Evolutionary conservation across 352 stramenopile species (phyloP).

Genomic region (Pythium vanterpoolii): DNA sequence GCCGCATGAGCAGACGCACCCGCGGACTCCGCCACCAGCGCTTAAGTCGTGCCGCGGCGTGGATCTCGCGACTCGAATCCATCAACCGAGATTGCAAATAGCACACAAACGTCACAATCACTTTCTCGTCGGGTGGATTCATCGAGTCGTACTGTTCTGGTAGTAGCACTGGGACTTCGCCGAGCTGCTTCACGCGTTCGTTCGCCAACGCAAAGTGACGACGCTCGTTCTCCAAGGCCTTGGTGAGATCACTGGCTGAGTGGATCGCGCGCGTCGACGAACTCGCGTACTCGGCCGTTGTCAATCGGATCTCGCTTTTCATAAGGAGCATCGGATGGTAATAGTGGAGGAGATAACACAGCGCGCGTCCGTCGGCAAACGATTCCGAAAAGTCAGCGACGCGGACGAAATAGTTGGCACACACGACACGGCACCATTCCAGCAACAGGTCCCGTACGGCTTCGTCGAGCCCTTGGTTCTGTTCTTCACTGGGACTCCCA

Average conservation of each 20-base stretch:
- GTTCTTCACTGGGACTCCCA: slow-evolving; percentile 30
- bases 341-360: slow-evolving; percentile 95
- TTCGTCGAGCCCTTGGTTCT: slow-evolving; percentile 33
- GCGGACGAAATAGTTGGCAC: slow-evolving; percentile 83
- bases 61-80: slow-evolving; percentile 92
- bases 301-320: slow-evolving; percentile 56
- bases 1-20: slow-evolving; percentile 48
- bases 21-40: slow-evolving; percentile 64
- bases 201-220: slow-evolving; percentile 89
- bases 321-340: slow-evolving; percentile 92
- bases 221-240: slow-evolving; percentile 60
- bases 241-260: slow-evolving; percentile 13
- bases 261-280: slow-evolving; percentile 26
- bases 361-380: slow-evolving; percentile 90
- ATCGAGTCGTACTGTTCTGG: slow-evolving; percentile 85
- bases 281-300: slow-evolving; percentile 30
- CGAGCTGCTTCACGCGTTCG: slow-evolving; percentile 86
- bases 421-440: slow-evolving; percentile 92
- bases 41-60: slow-evolving; percentile 87
- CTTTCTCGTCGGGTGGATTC: slow-evolving; percentile 91
- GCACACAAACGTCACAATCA: slow-evolving; percentile 92
- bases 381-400: slow-evolving; percentile 91
- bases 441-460: slow-evolving; percentile 78
- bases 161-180: slow-evolving; percentile 90
- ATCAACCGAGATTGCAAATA: slow-evolving; percentile 94